phyloP scores from a whole-genome alignment of 768 basidiomycete species.

The Amanita pseudoporphyria region DNA sequence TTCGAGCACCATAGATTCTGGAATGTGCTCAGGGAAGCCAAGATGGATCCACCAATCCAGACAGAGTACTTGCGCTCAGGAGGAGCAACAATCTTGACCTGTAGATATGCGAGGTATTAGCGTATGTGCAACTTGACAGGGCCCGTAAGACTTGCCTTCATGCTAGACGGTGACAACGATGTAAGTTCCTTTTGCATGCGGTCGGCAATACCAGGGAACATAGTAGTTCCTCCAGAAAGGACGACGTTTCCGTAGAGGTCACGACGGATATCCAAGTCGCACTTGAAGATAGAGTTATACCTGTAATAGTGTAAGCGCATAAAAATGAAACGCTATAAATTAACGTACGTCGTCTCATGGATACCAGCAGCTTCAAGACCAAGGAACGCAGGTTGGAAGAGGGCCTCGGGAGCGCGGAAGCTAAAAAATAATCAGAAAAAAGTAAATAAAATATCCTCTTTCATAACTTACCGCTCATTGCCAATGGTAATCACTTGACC shows the following conservation, averaged over 20 bases:
- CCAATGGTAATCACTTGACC: slow-evolving; percentile 95
- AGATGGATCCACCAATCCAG: slow-evolving; percentile 86
- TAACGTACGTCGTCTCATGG: slow-evolving; percentile 72
- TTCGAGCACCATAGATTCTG: slow-evolving; percentile 94
- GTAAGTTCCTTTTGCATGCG: slow-evolving; percentile 86
- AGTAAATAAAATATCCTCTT: slow-evolving; percentile 30
- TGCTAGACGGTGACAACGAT: slow-evolving; percentile 72
- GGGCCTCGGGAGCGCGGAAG: slow-evolving; percentile 89
- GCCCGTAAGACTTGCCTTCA: slow-evolving; percentile 50
- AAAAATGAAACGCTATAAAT: not conserved
- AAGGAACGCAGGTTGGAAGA: slow-evolving; percentile 89
- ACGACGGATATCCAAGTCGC: slow-evolving; percentile 81
- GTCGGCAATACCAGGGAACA: slow-evolving; percentile 95
- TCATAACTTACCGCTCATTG: slow-evolving; percentile 67
- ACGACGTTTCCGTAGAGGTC: slow-evolving; percentile 77
- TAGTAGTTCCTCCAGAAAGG: slow-evolving; percentile 84
- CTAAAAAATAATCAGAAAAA: slow-evolving; percentile 48
- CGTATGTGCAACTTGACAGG: not conserved
- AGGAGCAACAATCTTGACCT: slow-evolving; percentile 89
- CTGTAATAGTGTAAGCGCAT: slow-evolving; percentile 28
- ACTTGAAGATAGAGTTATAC: slow-evolving; percentile 79
- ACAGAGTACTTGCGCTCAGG: slow-evolving; percentile 94
- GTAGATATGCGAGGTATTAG: slow-evolving; percentile 6
- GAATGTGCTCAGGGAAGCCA: slow-evolving; percentile 90
- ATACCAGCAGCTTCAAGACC: slow-evolving; percentile 88